Base-by-base conservation (phyloP, 371 early-diverging fungal genomes). In the Mortierella sp. region DNA sequence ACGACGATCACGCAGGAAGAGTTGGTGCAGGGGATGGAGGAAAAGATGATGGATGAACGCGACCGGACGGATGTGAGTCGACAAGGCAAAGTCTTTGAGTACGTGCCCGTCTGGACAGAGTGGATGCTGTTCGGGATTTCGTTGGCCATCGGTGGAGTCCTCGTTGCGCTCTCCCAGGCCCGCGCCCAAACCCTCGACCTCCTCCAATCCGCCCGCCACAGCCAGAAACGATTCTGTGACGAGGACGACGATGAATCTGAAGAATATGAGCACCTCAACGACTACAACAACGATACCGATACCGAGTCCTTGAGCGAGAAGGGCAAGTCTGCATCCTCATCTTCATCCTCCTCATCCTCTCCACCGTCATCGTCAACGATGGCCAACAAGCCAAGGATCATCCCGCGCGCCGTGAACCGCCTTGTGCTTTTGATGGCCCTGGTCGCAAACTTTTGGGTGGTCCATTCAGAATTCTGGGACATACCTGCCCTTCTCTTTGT, bases 61-160 rank as follows among this genome's bases (percentile, higher is more conserved):
- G 58, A 58, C 19, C 58, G 8, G 19, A 47, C 22, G 31, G 14
- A 26, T 34, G 53, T 47, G 13, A 7, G 24, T 50, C 50, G 50
- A 50, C 4, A 50, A 10, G 58, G 31, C 19, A 34, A 19, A 16
- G 48, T 73, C 26, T 74, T 74, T 41, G 53, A 74, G n/a, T 79
- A 79, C 37, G 53, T 67, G 1, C 79, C 71, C 3, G 48, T 43
- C 22, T 70, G 74, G 79, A 79, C 79, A 1, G 70, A 70, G 47
- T 61, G 22, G 3, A 73, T 79, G 66, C 5, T 74, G 19, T 31
- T 73, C 8, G 22, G 22, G 2, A 41, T 79, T 7, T 64, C 74
- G 9, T 26, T 74, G 7, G 47, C 58, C 34, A 10, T 74, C 4
- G 79, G 79, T 6, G 22, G 68, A 1, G 29, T 43, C 31, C 16